phyloP scores from a whole-genome alignment of 352 stramenopile species.

The Pythium phragmitis region DNA sequence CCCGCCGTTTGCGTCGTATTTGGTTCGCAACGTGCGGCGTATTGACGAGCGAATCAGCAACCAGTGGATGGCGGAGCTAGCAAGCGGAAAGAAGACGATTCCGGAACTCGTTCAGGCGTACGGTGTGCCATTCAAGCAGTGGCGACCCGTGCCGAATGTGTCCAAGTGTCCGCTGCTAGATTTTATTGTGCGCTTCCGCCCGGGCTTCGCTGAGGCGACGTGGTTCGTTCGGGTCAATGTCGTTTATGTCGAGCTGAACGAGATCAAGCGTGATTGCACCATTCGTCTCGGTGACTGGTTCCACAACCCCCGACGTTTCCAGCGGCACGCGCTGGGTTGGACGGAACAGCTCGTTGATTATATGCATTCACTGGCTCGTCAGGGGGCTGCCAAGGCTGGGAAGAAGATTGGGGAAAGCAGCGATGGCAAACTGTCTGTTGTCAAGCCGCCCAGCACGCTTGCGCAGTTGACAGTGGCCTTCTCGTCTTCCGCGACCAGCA shows the following conservation, averaged over 20 bases:
- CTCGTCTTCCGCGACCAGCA: not conserved
- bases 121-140: constrained; percentile 84
- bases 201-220: constrained; percentile 66
- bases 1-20: constrained; percentile 69
- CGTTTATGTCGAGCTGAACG: constrained; percentile 85
- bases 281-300: constrained; percentile 78
- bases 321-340: constrained; percentile 73
- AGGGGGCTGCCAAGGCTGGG: constrained; percentile 29
- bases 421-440: constrained; percentile 1
- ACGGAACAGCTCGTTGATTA: constrained; percentile 80
- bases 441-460: not conserved
- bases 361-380: constrained; percentile 61
- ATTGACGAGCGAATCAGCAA: constrained; percentile 80
- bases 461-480: not conserved
- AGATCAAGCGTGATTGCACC: constrained; percentile 68
- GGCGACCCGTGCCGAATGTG: constrained; percentile 66
- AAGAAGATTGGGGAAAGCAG: constrained; percentile 27
- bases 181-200: constrained; percentile 71
- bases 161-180: constrained; percentile 83
- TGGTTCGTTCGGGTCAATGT: constrained; percentile 87
- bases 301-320: constrained; percentile 68
- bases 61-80: constrained; percentile 78
- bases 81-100: constrained; percentile 56
- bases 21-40: constrained; percentile 78
- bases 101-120: constrained; percentile 74